Base-by-base conservation (phyloP, 2,329 filamentous ascomycete species). In the Claviceps purpurea region DNA sequence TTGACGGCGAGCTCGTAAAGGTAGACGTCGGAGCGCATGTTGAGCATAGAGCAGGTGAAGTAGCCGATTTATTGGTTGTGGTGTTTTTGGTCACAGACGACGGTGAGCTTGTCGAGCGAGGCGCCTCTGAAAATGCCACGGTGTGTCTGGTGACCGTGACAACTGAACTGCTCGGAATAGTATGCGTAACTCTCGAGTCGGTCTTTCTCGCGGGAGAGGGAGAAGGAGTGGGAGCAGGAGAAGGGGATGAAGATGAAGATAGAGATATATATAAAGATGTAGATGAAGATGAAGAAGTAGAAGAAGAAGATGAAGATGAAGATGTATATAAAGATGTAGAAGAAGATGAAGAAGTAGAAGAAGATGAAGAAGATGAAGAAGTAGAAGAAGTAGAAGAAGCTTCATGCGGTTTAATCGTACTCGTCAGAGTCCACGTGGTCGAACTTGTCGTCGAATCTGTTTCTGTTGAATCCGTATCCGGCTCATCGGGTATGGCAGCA, bases 81-180 rank as follows among this genome's bases (percentile, higher is more conserved):
- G 1, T 34, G 10, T 11, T 34, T 10, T 3, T 3, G 10, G 4
- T 11, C 20, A 2, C 30, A 14, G 45, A 22, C 30, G 45, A 38
- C 5, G 41, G 43, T 13, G 54, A 44, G 5, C 54, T 26, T 2
- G 60, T 54, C 4, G 58, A 37, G 18, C 61, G 56, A 2, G 60
- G 56, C 26, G 60, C 62, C 46, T 59, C 58, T 18, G 59, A 62
- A 49, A 61, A 51, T 54, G 65, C 59, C 47, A 64, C 53, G n/a
- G 66, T 70, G 49, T 65, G 64, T 42, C 52, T 64, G 10, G 64
- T 69, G 16, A 68, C 52, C 1, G 68, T 70, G 44, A 70, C 58
- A 40, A 61, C 56, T 3, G 61, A 59, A 38, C 61, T 59, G 51
- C 68, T 69, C 6, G 65, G 63, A 41, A 70, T 62, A 7, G 65